Conservation (phyloP, 306 rosid species). For the Ochetophila trinervis region DNA sequence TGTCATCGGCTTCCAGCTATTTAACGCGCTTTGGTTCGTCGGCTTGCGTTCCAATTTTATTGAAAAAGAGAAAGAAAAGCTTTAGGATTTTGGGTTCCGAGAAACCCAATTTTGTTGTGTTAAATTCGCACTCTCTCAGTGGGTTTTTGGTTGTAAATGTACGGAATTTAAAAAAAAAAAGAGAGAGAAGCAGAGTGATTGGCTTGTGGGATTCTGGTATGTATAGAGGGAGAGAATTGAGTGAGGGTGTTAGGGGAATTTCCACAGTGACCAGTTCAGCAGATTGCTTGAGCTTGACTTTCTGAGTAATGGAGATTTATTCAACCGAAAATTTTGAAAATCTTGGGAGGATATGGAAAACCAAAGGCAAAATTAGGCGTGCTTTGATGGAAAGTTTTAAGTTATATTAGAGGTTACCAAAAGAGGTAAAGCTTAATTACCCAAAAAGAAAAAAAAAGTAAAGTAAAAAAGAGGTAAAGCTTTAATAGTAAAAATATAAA, state of each 20-base stretch:
- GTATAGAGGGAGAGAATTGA: neutral
- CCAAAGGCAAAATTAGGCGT: neutral
- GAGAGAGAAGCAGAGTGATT: conserved; percentile 7
- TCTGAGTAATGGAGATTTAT: neutral
- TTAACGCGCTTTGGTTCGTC: conserved; percentile 58
- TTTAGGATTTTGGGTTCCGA: neutral
- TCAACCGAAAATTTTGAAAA: neutral
- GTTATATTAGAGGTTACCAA: neutral
- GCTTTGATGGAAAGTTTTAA: neutral
- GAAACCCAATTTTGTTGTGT: conserved; percentile 4
- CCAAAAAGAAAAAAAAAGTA: too few species aligned
- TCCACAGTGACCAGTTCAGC: conserved; percentile 28
- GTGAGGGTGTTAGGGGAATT: neutral
- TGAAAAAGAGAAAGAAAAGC: neutral
- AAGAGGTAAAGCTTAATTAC: neutral
- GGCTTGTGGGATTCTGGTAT: conserved; percentile 4
- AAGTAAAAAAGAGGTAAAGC: neutral
- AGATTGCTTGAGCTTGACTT: conserved; percentile 16
- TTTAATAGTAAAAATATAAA: neutral
- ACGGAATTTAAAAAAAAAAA: conserved; percentile 12
- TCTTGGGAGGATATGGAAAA: neutral
- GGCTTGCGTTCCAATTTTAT: conserved; percentile 17
- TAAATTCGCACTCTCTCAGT: conserved; percentile 6
- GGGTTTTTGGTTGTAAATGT: conserved; percentile 3
- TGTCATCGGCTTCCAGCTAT: conserved; percentile 10